Percentiles rank a stretch among this genome's conserved stretches.
Conservation (phyloP, 768 basidiomycete species). For the Tephrocybe sp. region DNA sequence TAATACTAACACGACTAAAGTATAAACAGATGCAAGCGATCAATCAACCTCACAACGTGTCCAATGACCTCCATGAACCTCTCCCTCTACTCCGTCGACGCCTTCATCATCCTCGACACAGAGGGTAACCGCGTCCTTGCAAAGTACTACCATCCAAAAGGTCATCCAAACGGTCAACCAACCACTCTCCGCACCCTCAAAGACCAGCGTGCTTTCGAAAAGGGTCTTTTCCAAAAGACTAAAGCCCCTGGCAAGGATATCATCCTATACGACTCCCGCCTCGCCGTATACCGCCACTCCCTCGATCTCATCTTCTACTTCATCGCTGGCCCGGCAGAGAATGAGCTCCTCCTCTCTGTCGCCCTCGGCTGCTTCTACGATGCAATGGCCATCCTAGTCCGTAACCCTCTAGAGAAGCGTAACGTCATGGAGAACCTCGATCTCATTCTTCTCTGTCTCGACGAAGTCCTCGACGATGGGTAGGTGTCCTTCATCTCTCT, state of each 20-base stretch:
- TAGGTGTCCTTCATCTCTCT: constrained; percentile 37
- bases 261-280: constrained; percentile 83
- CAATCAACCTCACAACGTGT: not conserved
- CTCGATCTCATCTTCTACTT: constrained; percentile 96
- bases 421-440: constrained; percentile 94
- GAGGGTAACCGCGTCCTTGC: constrained; percentile 94
- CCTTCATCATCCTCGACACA: constrained; percentile 90
- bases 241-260: constrained; percentile 84
- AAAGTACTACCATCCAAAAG: constrained; percentile 89
- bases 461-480: constrained; percentile 99
- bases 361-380: constrained; percentile 84
- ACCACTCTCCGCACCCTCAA: constrained; percentile 72
- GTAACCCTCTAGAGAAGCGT: constrained; percentile 93
- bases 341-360: constrained; percentile 93
- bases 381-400: constrained; percentile 78
- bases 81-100: constrained; percentile 83
- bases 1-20: too few species aligned
- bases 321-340: constrained; percentile 82
- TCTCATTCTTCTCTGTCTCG: constrained; percentile 85
- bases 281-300: constrained; percentile 93
- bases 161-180: constrained; percentile 56
- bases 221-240: constrained; percentile 93
- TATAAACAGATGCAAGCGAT: constrained; percentile 6
- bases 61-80: constrained; percentile 55
- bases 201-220: constrained; percentile 95